phyloP scores from a whole-genome alignment of 352 stramenopile genomes.

The Phytopythium kandeliae region DNA sequence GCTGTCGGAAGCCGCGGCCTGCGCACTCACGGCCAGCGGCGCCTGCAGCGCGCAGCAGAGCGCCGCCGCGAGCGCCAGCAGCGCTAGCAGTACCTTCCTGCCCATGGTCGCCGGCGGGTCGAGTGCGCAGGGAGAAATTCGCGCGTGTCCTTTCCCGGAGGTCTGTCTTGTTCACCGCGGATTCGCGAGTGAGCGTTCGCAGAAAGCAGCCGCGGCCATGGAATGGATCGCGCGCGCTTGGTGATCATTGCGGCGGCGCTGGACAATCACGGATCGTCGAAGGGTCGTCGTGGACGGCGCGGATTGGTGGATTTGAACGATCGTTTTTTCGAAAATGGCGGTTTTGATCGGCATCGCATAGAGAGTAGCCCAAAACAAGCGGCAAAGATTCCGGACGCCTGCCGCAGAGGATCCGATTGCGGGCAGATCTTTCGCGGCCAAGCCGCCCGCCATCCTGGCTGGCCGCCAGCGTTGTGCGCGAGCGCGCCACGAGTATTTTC shows the following conservation, averaged over 20 bases:
- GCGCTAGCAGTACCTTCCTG: slow-evolving; percentile 17
- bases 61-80: slow-evolving; percentile 31
- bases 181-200: slow-evolving; percentile 6
- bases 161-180: neutral
- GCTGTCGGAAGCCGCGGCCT: slow-evolving; percentile 29
- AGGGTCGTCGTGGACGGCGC: neutral
- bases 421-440: neutral
- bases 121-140: neutral
- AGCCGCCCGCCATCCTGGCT: too few species aligned
- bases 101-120: neutral
- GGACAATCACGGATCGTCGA: too few species aligned
- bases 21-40: slow-evolving; percentile 9
- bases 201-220: neutral
- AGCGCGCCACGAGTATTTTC: neutral
- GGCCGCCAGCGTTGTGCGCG: neutral
- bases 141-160: slow-evolving; percentile 1
- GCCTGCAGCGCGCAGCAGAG: slow-evolving; percentile 24
- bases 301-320: slow-evolving; percentile 4
- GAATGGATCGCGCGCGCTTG: neutral
- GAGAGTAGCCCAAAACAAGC: neutral
- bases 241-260: neutral
- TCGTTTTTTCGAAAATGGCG: slow-evolving; percentile 3
- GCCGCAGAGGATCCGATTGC: neutral
- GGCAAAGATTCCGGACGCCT: neutral
- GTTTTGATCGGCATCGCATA: neutral